Evolutionary conservation across 2,329 filamentous ascomycete genomes (phyloP), one percentile per base, ranked within the genome.

Genomic region (Fusarium gaditjirri): DNA sequence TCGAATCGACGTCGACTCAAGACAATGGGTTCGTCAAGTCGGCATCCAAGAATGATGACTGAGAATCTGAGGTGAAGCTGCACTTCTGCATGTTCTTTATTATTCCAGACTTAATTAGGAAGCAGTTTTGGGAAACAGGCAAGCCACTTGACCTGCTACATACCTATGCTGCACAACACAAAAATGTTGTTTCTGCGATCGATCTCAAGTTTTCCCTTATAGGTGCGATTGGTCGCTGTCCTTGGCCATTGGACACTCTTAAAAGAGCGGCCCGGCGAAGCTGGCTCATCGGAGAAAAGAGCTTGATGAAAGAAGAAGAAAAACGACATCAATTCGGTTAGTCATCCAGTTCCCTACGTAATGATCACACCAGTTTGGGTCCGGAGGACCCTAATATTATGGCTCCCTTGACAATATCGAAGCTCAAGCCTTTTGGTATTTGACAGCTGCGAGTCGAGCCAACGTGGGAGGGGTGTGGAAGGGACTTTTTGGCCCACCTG

Each of bases 401-500:
- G 25, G 42, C 19, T 59, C 33, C 52, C 25, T 42, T 47, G 62
- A 3, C 14, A 47, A 38, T 53, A 46, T 9, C 27, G 25, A 44
- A 50, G 23, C 39, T 49, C 42, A 35, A 29, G 38, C 59, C 42
- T 42, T 55, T 35, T 25, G n/a, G 39, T 27, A 52, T 60, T 49
- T 56, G 50, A 64, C 50, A 66, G 43, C 33, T 66, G 29, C 33
- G 47, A 47, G 36, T 41, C 47, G 25, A 46, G 39, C 59, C 29
- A 54, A 56, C 31, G 46, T 71, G 68, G 44, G 44, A 42, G 21
- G 16, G 25, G 21, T 29, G 47, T 64, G 53, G 44, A 64, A 39
- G 65, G 44, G 29, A 35, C 29, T 33, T 56, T 63, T 69, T 60
- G 47, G 41, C 50, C 66, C 66, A 66, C 66, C 53, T 58, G 68